Evolutionary conservation across 1,284 basidiomycete species (phyloP), one percentile per base, ranked within the genome.

Genomic region (Vanrija humicola): DNA sequence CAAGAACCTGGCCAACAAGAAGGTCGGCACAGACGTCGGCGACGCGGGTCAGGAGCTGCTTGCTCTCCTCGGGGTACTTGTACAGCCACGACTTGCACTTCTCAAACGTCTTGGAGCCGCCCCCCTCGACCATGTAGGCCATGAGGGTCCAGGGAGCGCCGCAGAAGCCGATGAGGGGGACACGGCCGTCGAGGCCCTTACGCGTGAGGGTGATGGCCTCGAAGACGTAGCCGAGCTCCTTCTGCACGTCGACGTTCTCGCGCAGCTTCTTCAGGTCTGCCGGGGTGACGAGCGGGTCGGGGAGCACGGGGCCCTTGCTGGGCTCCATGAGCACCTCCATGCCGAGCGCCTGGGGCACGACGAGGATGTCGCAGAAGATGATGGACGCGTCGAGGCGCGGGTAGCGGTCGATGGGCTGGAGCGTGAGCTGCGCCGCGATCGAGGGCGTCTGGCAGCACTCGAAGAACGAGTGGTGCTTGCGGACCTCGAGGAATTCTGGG

Each of bases 141-240:
- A 98, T 93, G 52, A 97, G 82, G 18, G 94, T 97, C 94, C 94
- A 97, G 1, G 93, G 94, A 1, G 91, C 91, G 48, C 94, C 93
- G 68, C 86, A 90, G 78, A 98, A 98, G 5, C 93, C 93, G 66
- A 98, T 94, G 58, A 98, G 80, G 16, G 93, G 93, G 9, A 96
- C 92, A 68, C 89, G 83, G 25, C 93, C 92, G 1, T 83, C 81
- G 50, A 97, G 80, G 39, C 81, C 86, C 55, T 83, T 81, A 58
- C 92, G 82, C 6, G 92, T 93, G 66, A 84, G 71, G 7, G 87
- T 90, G 75, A 98, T 85, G 38, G 94, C 93, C 46, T 89, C 84
- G 72, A 89, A 96, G 34, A 97, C 88, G 73, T 97, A 97, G 61
- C 85, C 85, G 43, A 98, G 81, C 72, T 91, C 87, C 72, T 87